These are phyloP conservation scores for Podospora appendiculata DNA, from an alignment of 495 filamentous ascomycete genomes.

Conservation along the genomic window DNA sequence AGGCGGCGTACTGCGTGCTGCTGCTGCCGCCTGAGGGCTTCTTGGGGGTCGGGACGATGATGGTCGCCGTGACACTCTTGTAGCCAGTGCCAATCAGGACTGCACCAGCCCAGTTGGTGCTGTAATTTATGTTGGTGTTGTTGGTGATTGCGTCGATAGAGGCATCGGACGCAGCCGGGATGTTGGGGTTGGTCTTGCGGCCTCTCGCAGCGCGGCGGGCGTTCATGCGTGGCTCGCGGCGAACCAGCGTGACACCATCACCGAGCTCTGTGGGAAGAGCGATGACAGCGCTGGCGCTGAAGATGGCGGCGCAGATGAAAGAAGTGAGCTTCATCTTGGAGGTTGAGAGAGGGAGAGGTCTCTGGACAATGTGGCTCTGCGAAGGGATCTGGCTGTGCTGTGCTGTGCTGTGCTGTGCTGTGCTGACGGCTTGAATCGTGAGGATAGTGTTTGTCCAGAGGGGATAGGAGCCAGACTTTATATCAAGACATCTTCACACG, in stretches of 20 bases:
- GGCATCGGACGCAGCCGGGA: slow-evolving; percentile 8
- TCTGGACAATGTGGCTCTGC: background rate
- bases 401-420: background rate
- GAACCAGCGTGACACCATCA: background rate
- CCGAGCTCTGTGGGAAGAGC: background rate
- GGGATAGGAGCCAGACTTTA: background rate
- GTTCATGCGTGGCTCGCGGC: slow-evolving; percentile 1
- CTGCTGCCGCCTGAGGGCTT: slow-evolving; percentile 2
- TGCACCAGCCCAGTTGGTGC: slow-evolving; percentile 12
- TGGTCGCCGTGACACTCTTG: slow-evolving; percentile 2
- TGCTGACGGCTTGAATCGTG: background rate
- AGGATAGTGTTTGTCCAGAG: background rate
- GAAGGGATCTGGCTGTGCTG: background rate
- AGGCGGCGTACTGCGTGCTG: slow-evolving; percentile 6
- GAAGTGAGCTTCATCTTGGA: slow-evolving; percentile 11
- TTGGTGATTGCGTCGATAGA: slow-evolving; percentile 52
- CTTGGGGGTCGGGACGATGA: slow-evolving; percentile 5
- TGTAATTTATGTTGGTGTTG: slow-evolving; percentile 46
- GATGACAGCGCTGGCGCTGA: slow-evolving; percentile 3
- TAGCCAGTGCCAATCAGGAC: slow-evolving; percentile 32
- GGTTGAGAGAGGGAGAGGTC: background rate
- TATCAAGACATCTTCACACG: background rate
- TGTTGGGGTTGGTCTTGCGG: slow-evolving; percentile 1
- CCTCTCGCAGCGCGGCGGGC: background rate
- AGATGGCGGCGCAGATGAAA: background rate